Evolutionary conservation across 768 basidiomycete species (phyloP).

Genomic region (Rhodotorula graminis): DNA sequence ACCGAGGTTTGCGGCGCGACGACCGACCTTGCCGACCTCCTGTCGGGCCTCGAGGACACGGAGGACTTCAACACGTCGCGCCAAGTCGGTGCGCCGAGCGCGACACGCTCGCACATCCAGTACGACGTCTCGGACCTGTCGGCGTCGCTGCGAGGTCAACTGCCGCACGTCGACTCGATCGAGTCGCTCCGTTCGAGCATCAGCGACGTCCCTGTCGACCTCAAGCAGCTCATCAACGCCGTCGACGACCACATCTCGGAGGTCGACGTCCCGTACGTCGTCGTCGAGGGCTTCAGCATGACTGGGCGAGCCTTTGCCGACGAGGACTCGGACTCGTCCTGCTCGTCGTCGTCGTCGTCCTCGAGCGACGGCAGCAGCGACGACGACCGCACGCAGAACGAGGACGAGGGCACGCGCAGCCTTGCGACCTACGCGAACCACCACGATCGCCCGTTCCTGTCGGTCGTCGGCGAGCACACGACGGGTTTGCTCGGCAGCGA

Average conservation of each 20-base stretch:
- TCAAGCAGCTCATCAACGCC: slow-evolving; percentile 20
- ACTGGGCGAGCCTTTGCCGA: slow-evolving; percentile 16
- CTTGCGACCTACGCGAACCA: neutral
- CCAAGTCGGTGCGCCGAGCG: neutral
- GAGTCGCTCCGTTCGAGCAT: slow-evolving; percentile 32
- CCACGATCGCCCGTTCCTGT: neutral
- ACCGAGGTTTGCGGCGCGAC: slow-evolving; percentile 22
- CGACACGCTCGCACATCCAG: neutral
- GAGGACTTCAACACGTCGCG: neutral
- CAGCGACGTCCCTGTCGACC: slow-evolving; percentile 23
- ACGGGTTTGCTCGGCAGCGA: neutral
- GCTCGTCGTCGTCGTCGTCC: neutral
- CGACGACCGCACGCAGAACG: neutral
- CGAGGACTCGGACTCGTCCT: neutral
- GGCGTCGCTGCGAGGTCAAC: slow-evolving; percentile 8
- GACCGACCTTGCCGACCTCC: slow-evolving; percentile 32
- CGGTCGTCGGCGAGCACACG: neutral
- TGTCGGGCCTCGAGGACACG: slow-evolving; percentile 25
- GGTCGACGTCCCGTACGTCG: slow-evolving; percentile 5
- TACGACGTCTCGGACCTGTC: slow-evolving; percentile 5
- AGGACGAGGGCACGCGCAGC: neutral
- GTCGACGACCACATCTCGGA: slow-evolving; percentile 36
- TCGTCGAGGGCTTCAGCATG: neutral
- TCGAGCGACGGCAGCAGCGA: neutral
- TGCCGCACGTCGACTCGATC: slow-evolving; percentile 20